Base-by-base conservation (phyloP, 331 rosid species). In the Spiraea crenata region DNA sequence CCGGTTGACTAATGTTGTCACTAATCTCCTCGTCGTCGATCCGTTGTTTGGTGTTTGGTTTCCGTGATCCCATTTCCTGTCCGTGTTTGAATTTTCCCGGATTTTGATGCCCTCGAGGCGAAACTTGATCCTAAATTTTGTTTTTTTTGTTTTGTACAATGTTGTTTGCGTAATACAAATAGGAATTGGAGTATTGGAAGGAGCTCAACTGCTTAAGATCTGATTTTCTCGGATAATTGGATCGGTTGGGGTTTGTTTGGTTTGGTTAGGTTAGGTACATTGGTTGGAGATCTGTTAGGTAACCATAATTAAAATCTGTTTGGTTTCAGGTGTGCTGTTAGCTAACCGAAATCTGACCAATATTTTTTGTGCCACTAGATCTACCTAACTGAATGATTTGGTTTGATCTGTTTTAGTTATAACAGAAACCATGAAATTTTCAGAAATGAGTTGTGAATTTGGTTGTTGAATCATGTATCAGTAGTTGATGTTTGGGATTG, bases 81-180 rank as follows among this genome's bases (percentile, higher is more conserved):
- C 65, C 71, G 59, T 47, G 5, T 61, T 57, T 57, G 57, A 25
- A 59, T 15, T 37, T 41, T 3, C 31, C 63, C 64, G 54, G 77
- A 56, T 45, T 57, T 67, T 48, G 74, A 69, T 63, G 69, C 67
- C 6, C 52, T 52, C 66, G 45, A 39, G 31, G 76, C 31, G 10
- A 7, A 16, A 46, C 8, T 12, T 61, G 74, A 67, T 77, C 74
- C 17, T 68, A 20, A 44, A 11, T 17, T 69, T 76, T 69, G 44
- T 74, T 70, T 56, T 72, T 17, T 69, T 76, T 69, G 44, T 74
- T 70, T 56, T 72, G 45, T 20, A 45, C 48, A 10, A 44, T 51
- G 7, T 12, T 5, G 0, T 54, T 3, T 20, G n/a, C 31, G 31
- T 16, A 42, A 10, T 25, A 45, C 45, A 56, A 17, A 19, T 2